Conservation (phyloP, 1,284 basidiomycete species). For the Heterobasidion annosum region DNA sequence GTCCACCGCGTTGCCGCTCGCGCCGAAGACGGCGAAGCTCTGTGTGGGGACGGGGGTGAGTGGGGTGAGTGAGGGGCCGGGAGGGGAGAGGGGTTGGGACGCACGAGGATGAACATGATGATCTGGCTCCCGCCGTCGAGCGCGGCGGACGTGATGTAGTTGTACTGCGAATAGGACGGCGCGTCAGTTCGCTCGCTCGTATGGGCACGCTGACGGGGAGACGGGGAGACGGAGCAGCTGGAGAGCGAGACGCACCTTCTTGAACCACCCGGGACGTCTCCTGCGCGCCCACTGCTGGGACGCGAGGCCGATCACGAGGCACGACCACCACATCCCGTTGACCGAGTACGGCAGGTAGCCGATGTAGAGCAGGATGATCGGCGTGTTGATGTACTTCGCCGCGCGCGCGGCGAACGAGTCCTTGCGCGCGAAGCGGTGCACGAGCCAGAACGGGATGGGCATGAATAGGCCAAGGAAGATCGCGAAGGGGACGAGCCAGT, state of each 20-base stretch:
- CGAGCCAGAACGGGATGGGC: slow-evolving; percentile 41
- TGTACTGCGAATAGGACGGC: slow-evolving; percentile 20
- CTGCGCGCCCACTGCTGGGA: slow-evolving; percentile 42
- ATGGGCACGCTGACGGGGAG: too few relatives aligned
- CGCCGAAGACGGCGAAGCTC: slow-evolving; percentile 64
- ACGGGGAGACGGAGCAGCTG: not conserved
- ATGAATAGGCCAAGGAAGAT: slow-evolving; percentile 40
- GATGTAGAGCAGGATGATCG: slow-evolving; percentile 39
- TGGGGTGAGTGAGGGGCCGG: not conserved
- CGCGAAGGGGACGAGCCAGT: slow-evolving; percentile 38
- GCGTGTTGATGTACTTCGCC: slow-evolving; percentile 39
- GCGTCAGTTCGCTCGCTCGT: not conserved
- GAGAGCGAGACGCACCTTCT: slow-evolving; percentile 24
- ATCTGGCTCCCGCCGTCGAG: slow-evolving; percentile 40
- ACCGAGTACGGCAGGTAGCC: slow-evolving; percentile 50
- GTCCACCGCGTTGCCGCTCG: slow-evolving; percentile 45
- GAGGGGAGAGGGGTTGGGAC: not conserved
- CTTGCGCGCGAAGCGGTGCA: slow-evolving; percentile 30
- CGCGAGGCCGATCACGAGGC: slow-evolving; percentile 35
- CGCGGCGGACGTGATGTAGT: slow-evolving; percentile 35
- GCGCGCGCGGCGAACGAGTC: slow-evolving; percentile 20
- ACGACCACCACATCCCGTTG: slow-evolving; percentile 40
- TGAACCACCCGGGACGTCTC: slow-evolving; percentile 36
- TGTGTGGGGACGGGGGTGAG: slow-evolving; percentile 9
- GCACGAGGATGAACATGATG: slow-evolving; percentile 34